These are phyloP conservation scores for Stachybotrys chartarum DNA, from an alignment of 2,329 filamentous ascomycete genomes.

Conservation along the genomic window DNA sequence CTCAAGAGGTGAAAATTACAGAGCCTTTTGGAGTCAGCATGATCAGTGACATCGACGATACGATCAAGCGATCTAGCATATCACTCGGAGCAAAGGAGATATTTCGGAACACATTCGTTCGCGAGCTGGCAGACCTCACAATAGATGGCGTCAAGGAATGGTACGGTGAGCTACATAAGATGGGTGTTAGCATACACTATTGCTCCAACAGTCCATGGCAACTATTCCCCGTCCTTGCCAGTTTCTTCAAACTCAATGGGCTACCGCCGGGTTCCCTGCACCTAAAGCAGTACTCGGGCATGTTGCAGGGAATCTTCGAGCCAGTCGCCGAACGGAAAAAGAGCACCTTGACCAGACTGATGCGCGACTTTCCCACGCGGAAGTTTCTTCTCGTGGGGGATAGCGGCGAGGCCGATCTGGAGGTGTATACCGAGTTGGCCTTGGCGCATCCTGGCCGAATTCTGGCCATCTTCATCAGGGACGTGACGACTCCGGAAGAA, in stretches of 20 bases:
- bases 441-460: constrained; percentile 76
- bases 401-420: constrained; percentile 92
- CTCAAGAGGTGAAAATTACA: constrained; percentile 69
- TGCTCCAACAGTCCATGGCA: constrained; percentile 99
- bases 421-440: constrained; percentile 94
- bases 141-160: constrained; percentile 85
- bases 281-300: constrained; percentile 91
- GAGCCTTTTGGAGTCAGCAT: constrained; percentile 77
- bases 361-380: constrained; percentile 82
- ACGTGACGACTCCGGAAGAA: constrained; percentile 75
- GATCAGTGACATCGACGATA: constrained; percentile 97
- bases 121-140: constrained; percentile 72
- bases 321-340: constrained; percentile 94
- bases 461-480: constrained; percentile 84
- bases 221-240: constrained; percentile 80
- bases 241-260: constrained; percentile 73
- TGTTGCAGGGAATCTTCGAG: constrained; percentile 97
- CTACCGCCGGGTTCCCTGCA: constrained; percentile 87
- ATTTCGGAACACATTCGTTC: constrained; percentile 91
- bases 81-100: constrained; percentile 82
- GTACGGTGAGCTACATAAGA: constrained; percentile 70
- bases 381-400: constrained; percentile 91
- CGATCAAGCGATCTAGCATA: constrained; percentile 92
- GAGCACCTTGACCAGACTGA: constrained; percentile 74
- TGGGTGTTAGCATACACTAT: constrained; percentile 89